Base-by-base conservation (phyloP, 768 basidiomycete genomes). In the Steccherinum ochraceum region DNA sequence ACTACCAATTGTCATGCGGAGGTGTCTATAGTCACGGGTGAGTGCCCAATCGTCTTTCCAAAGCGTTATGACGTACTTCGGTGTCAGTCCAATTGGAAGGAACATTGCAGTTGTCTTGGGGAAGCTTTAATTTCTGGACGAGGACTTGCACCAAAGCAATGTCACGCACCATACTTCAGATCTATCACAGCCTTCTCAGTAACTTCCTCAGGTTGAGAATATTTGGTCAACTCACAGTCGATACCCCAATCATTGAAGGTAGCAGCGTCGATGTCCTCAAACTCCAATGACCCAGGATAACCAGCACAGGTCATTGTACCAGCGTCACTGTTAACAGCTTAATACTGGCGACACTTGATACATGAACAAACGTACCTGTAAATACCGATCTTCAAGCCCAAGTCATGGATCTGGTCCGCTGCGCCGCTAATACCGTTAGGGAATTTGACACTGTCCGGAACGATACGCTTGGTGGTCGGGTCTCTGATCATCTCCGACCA, bases 301-400 rank as follows among this genome's bases (percentile, higher is more conserved):
- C 75, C 54, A 41, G 75, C 73, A 56, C 82, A 84, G 21, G 83
- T 84, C 54, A 74, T 79, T 81, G 81, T 83, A n/a, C 83, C 83
- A 1, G 83, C 73, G 56, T 83, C 81, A 52, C 81, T 78, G 53
- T 84, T n/a, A n/a, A n/a, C n/a, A n/a, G n/a, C n/a, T n/a, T n/a
- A n/a, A n/a, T n/a, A n/a, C n/a, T n/a, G n/a, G n/a, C n/a, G n/a
- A n/a, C n/a, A n/a, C n/a, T n/a, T n/a, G n/a, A n/a, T n/a, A n/a
- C n/a, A n/a, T n/a, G n/a, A n/a, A n/a, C 12, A 20, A 5, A 35
- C n/a, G 16, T 16, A 35, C 30, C 30, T 35, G 30, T 30, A 45
- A 24, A 47, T 30, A 13, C 20, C 21, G 10, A 59, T 77, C 52
- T 56, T 83, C 82, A 53, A 84, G 53, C 81, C 83, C 48, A 83